Evolutionary conservation across 2,329 filamentous ascomycete genomes (phyloP).

Genomic region (Dissoconium aciculare): DNA sequence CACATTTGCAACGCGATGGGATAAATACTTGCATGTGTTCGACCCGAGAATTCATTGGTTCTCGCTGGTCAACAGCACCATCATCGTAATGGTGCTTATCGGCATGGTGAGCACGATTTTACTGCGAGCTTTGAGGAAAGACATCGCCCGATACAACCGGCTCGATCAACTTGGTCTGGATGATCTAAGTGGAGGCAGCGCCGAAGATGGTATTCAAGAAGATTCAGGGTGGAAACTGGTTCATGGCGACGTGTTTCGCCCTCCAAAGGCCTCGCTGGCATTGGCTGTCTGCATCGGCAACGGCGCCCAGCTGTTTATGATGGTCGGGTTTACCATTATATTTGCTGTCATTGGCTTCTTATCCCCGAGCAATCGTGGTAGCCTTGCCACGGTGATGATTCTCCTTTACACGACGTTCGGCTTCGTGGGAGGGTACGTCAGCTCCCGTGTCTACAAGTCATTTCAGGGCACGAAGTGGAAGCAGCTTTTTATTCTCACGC

Average conservation of each 20-base stretch:
- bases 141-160: slow-evolving; percentile 92
- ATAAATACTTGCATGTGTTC: slow-evolving; percentile 95
- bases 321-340: slow-evolving; percentile 85
- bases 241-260: slow-evolving; percentile 91
- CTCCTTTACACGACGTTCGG: slow-evolving; percentile 86
- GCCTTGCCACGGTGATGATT: slow-evolving; percentile 82
- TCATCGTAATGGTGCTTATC: slow-evolving; percentile 84
- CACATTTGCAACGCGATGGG: slow-evolving; percentile 93
- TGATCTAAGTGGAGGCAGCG: slow-evolving; percentile 60
- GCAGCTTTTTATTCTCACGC: slow-evolving; percentile 77
- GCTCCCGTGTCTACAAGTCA: slow-evolving; percentile 83
- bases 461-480: slow-evolving; percentile 91
- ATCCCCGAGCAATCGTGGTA: slow-evolving; percentile 88
- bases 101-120: slow-evolving; percentile 89
- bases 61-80: slow-evolving; percentile 86
- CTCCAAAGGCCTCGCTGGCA: slow-evolving; percentile 66
- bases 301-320: slow-evolving; percentile 90
- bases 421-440: slow-evolving; percentile 81
- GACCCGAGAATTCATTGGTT: slow-evolving; percentile 99
- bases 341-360: slow-evolving; percentile 91
- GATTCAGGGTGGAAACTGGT: slow-evolving; percentile 98
- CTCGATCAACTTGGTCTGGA: slow-evolving; percentile 83
- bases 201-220: slow-evolving; percentile 89
- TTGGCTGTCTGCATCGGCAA: slow-evolving; percentile 83
- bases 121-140: slow-evolving; percentile 74